These are phyloP conservation scores for Saccharomycopsis sp. DNA, from an alignment of 805 yeast genomes.

Conservation along the genomic window DNA sequence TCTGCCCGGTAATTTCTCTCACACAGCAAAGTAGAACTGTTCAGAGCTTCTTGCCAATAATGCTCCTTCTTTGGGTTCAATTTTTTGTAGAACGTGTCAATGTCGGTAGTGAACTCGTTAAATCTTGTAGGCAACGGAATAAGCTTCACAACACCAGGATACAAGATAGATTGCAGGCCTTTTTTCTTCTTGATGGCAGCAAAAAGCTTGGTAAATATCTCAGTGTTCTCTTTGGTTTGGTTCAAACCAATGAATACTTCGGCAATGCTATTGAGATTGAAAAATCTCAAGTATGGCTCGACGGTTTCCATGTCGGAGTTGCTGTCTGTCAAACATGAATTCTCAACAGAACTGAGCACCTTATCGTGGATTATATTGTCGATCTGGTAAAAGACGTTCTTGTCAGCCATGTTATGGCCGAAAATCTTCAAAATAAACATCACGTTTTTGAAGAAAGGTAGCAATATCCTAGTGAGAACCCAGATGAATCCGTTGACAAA, in stretches of 20 bases:
- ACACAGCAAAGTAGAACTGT: not conserved
- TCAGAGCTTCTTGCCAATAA: not conserved
- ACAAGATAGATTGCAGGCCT: constrained; percentile 20
- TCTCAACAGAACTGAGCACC: constrained; percentile 11
- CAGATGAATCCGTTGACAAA: constrained; percentile 10
- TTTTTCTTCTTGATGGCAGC: no score
- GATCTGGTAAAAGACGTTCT: constrained; percentile 1
- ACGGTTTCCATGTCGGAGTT: constrained; percentile 5
- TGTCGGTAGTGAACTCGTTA: constrained; percentile 33
- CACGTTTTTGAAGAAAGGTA: constrained; percentile 11
- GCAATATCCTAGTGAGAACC: constrained; percentile 2
- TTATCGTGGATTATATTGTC: constrained; percentile 10
- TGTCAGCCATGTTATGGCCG: constrained; percentile 4
- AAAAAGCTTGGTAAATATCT: no score
- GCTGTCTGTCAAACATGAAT: not conserved
- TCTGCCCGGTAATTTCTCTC: constrained; percentile 30
- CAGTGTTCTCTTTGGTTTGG: no score
- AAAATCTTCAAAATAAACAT: constrained; percentile 9
- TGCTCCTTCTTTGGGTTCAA: not conserved
- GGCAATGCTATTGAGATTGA: no score
- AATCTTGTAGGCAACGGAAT: constrained; percentile 45
- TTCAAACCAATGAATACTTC: no score
- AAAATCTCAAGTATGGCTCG: constrained; percentile 12
- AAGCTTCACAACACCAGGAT: constrained; percentile 49
- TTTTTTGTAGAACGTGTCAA: constrained; percentile 16